Conservation (phyloP, 108 stramenopile species). For the Chaetoceros muelleri region DNA sequence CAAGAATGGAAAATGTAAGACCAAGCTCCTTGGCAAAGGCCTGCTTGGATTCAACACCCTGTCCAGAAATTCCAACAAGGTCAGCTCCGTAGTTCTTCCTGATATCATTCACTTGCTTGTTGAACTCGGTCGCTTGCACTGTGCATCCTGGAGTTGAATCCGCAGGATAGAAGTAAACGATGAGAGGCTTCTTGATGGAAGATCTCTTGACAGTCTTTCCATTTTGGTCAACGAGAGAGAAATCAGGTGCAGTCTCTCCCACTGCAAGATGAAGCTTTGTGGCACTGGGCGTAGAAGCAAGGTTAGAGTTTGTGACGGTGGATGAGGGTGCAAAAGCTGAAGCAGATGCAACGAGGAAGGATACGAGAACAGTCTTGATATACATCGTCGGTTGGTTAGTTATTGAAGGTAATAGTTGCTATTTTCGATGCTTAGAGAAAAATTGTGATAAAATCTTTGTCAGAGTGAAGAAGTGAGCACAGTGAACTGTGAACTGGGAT, state of each 20-base stretch:
- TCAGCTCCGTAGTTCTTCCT: conserved; percentile 69
- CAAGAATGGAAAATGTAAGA: conserved; percentile 61
- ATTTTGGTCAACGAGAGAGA: conserved; percentile 62
- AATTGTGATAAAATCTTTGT: not conserved
- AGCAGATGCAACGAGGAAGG: conserved; percentile 21
- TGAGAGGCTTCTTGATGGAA: conserved; percentile 65
- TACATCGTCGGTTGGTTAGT: conserved; percentile 14
- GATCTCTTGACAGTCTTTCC: conserved; percentile 67
- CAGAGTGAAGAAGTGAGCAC: not conserved
- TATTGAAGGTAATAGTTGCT: not conserved
- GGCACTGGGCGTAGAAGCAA: not conserved
- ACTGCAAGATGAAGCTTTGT: conserved; percentile 48
- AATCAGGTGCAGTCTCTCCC: conserved; percentile 74
- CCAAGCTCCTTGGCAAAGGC: conserved; percentile 65
- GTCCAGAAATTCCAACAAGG: conserved; percentile 71
- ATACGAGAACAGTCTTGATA: conserved; percentile 14
- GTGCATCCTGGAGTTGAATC: conserved; percentile 77
- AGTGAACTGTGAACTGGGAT: too few relatives aligned
- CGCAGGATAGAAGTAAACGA: conserved; percentile 77
- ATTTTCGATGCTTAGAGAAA: not conserved
- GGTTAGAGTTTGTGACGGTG: conserved; percentile 4
- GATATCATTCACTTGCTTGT: conserved; percentile 47
- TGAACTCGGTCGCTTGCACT: conserved; percentile 57
- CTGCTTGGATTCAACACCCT: conserved; percentile 65
- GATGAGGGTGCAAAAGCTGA: conserved; percentile 45